Base-by-base conservation (phyloP, 2,329 filamentous ascomycete genomes). In the Cercospora sp. region DNA sequence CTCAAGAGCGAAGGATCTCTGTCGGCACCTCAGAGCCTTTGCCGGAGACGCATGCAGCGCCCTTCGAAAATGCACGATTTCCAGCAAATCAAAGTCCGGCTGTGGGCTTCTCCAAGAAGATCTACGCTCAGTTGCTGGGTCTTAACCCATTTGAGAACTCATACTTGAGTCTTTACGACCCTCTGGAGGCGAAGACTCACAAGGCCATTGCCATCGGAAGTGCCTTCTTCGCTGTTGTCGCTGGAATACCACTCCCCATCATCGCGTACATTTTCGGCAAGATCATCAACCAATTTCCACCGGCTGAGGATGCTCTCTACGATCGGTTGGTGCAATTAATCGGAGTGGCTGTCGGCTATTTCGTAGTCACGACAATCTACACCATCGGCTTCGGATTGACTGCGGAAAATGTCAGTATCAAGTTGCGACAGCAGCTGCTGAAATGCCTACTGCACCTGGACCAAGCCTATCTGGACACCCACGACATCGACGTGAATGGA, bases 261-360 rank as follows among this genome's bases (percentile, higher is more conserved):
- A 82, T 82, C 18, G 80, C 79, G 4, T 77, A 80, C 58, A 81
- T 84, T 20, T 82, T 84, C 55, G 82, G 82, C 40, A 78, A 82
- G 63, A 82, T 85, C 64, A 84, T 85, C 75, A 82, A 83, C 69
- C 76, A 79, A 26, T 86, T 86, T 64, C 84, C 84, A 40, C 84
- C 83, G 1, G 70, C 77, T 33, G 79, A 83, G 71, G 75, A 82
- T 63, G 81, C 82, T 60, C 75, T 85, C 2, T 75, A 73, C 16
- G 73, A 72, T 3, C 74, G 81, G n/a, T 74, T 85, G 3, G 75
- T 73, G 7, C 78, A 84, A 68, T 79, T 85, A 7, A 78, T 84
- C 65, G 78, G 78, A 5, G 79, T 83, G 63, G 83, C 83, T 5
- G 78, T 80, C 40, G 80, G 79, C 26, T 85, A 85, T 72, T 86